A percentile compares a stretch with the other conserved stretches of the same genome.
Evolutionary conservation across 1,284 basidiomycete genomes (phyloP).

Genomic region (Coniferiporia sulphurascens): DNA sequence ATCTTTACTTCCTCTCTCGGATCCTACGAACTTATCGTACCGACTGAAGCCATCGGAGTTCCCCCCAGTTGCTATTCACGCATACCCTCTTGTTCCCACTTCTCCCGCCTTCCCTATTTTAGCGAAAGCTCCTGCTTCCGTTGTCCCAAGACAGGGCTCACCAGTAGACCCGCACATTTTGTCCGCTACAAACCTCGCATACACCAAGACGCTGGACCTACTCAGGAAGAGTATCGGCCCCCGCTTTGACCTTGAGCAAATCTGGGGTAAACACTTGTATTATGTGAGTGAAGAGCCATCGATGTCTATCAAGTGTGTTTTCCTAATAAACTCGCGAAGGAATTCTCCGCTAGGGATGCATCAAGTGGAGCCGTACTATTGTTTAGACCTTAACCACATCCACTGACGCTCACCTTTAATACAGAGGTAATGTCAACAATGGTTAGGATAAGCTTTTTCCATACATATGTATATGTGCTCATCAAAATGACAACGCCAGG

Average conservation of each 20-base stretch:
- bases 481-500: constrained; percentile 25
- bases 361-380: constrained; percentile 27
- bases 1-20: constrained; percentile 29
- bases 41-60: constrained; percentile 26
- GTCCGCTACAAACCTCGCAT: constrained; percentile 39
- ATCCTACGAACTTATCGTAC: constrained; percentile 26
- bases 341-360: constrained; percentile 39
- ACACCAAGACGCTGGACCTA: constrained; percentile 37
- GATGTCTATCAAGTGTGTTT: background rate
- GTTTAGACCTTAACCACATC: background rate
- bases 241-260: constrained; percentile 38
- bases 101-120: constrained; percentile 37
- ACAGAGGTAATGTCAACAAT: constrained; percentile 44
- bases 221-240: constrained; percentile 38
- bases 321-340: constrained; percentile 26
- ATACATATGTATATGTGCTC: constrained; percentile 2
- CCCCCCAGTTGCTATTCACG: constrained; percentile 31
- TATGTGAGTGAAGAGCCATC: constrained; percentile 27
- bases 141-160: constrained; percentile 24
- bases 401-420: background rate
- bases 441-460: constrained; percentile 26
- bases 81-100: constrained; percentile 35
- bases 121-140: constrained; percentile 31
- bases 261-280: constrained; percentile 42
- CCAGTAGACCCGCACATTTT: constrained; percentile 31